Percentiles rank a stretch among this genome's conserved stretches.
phyloP scores from a whole-genome alignment of 2,329 filamentous ascomycete genomes.

The Fusarium nelsonii region DNA sequence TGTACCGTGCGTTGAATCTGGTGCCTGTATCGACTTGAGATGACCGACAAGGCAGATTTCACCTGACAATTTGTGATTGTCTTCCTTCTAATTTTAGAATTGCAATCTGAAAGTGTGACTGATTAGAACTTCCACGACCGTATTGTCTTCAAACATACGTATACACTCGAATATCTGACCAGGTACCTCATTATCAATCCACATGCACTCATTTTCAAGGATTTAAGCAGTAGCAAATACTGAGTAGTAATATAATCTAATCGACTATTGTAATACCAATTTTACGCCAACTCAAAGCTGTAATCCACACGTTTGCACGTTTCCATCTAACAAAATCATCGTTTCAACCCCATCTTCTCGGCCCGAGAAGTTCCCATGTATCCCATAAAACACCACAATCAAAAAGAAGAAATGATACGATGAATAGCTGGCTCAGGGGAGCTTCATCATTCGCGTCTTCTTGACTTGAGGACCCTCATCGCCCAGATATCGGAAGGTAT shows the following conservation, averaged over 20 bases:
- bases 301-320: slow-evolving; percentile 2
- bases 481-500: slow-evolving; percentile 18
- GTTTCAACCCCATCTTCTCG: neutral
- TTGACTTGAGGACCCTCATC: slow-evolving; percentile 22
- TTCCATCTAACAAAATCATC: neutral
- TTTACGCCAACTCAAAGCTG: neutral
- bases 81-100: too few relatives aligned
- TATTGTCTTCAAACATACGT: too few relatives aligned
- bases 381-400: neutral
- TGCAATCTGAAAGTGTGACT: too few relatives aligned
- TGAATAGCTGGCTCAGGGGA: neutral
- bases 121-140: too few relatives aligned
- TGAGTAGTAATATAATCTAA: neutral
- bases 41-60: too few relatives aligned
- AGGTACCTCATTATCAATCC: too few relatives aligned
- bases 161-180: too few relatives aligned
- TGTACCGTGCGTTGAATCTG: too few relatives aligned
- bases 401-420: neutral
- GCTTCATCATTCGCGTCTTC: slow-evolving; percentile 27
- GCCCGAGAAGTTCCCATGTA: neutral
- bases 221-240: neutral
- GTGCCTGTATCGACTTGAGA: too few relatives aligned
- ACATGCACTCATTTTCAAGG: too few relatives aligned
- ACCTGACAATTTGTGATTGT: too few relatives aligned
- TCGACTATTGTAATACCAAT: neutral